Base-by-base conservation (phyloP, 176 grass and related monocot genomes). In the Avena atlantica region DNA sequence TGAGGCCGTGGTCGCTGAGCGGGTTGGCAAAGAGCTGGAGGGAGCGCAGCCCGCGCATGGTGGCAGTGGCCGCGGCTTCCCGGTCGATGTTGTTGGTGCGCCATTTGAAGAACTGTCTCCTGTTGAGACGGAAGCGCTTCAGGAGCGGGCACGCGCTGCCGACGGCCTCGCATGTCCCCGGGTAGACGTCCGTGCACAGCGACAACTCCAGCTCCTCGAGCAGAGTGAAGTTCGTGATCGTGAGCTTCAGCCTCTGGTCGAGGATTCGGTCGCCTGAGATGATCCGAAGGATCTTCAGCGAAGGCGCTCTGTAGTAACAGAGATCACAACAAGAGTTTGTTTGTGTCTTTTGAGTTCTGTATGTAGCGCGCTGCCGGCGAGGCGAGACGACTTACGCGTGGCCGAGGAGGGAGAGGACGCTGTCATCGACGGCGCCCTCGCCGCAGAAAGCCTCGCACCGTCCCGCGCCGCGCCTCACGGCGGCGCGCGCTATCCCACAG, bases 131-230 rank as follows among this genome's bases (percentile, higher is more conserved):
- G 72, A 88, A 7, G 80, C 53, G 37, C 61, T 9, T 68, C 12
- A 83, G 72, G 11, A 17, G 71, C 2, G 50, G 72, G 72, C 86
- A 83, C 1, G 60, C 60, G 7, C 0, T 9, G 16, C 71, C 61
- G 13, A 20, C 40, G 64, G 25, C 47, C 27, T 70, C 64, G 8
- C 27, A 53, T 0, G 45, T 44, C 64, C 25, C 0, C 8, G 11
- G 12, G 12, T 12, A 81, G n/a, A 1, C 9, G 11, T 9, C 20
- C 3, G 3, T 7, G 52, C 12, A 70, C 8, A 59, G 64, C 5
- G 87, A 89, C 17, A 89, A 53, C 25, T 89, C 87, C 0, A 89
- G 81, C 63, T 84, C 74, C 74, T 89, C 81, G 0, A 89, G 87
- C 27, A 79, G 45, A 8, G 65, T 0, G 37, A 84, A 78, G 40